A percentile compares a stretch with the other conserved stretches of the same genome.
Conservation (phyloP, 108 stramenopile genomes). For the Cyclotella choctawhatcheeana region DNA sequence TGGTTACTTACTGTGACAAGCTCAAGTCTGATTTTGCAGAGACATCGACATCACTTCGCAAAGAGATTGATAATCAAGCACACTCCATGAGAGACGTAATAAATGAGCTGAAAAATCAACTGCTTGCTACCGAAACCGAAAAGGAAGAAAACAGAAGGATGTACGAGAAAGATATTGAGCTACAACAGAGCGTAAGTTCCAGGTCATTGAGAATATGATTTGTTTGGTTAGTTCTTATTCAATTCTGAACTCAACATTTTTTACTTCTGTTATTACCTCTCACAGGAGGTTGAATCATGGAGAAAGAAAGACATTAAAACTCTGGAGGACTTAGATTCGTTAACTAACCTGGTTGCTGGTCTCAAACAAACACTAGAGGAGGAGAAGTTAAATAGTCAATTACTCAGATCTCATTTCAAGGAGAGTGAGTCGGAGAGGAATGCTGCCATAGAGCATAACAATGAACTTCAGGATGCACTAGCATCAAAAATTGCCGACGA, state of each 20-base stretch:
- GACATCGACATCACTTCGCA: background rate
- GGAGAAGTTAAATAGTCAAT: constrained; percentile 30
- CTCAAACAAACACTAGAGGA: constrained; percentile 35
- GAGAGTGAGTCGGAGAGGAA: constrained; percentile 40
- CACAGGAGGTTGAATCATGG: constrained; percentile 35
- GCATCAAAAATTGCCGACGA: constrained; percentile 24
- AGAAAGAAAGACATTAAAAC: constrained; percentile 24
- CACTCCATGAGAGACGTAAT: constrained; percentile 35
- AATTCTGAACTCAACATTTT: background rate
- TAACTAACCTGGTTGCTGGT: constrained; percentile 33
- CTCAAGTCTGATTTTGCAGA: constrained; percentile 23
- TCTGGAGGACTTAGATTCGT: constrained; percentile 31
- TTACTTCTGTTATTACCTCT: constrained; percentile 8
- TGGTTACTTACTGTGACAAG: constrained; percentile 29
- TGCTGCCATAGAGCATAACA: constrained; percentile 14
- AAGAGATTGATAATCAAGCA: constrained; percentile 26
- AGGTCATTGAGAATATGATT: background rate
- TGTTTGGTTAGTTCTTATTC: background rate
- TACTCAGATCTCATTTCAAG: constrained; percentile 38
- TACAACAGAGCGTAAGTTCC: constrained; percentile 38
- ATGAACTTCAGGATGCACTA: constrained; percentile 15
- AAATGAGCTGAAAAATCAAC: constrained; percentile 29
- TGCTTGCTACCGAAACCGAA: constrained; percentile 29
- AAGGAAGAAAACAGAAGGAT: constrained; percentile 38
- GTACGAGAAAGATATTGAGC: constrained; percentile 39